Percentiles rank a stretch among this genome's conserved stretches.
Conservation (phyloP, 78 protist species). For the Protostelium mycophagum region DNA sequence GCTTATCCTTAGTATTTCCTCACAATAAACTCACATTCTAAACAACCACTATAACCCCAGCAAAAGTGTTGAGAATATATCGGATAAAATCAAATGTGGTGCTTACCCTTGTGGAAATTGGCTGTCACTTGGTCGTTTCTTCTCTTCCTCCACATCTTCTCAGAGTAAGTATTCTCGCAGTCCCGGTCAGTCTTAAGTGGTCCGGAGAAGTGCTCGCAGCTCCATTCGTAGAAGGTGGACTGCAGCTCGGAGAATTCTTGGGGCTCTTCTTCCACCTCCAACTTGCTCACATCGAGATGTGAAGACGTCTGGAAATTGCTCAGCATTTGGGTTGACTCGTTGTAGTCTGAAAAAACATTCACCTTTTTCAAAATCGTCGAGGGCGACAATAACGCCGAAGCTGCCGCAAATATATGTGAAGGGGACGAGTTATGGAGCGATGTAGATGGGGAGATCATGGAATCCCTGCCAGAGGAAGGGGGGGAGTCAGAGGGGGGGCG, state of each 20-base stretch:
- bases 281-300: not conserved
- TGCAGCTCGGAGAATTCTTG: not conserved
- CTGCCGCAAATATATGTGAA: not conserved
- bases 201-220: slow-evolving; percentile 14
- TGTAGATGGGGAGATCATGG: not conserved
- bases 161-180: not conserved
- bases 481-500: not conserved
- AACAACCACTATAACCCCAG: no score
- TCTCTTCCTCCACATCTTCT: not conserved
- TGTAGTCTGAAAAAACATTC: not conserved
- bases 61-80: no score
- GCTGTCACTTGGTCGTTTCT: no score
- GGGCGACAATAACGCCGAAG: not conserved
- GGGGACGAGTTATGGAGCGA: not conserved
- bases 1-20: no score
- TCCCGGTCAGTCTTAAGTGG: not conserved
- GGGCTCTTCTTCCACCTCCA: not conserved
- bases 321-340: not conserved
- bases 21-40: no score
- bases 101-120: no score
- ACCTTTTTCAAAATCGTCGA: not conserved
- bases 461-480: not conserved
- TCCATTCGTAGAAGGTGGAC: slow-evolving; percentile 12
- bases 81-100: no score
- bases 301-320: not conserved